A percentile compares a stretch with the other conserved stretches of the same genome.
Evolutionary conservation across 208 protist genomes (phyloP).

Genomic region (Leishmania tropica): DNA sequence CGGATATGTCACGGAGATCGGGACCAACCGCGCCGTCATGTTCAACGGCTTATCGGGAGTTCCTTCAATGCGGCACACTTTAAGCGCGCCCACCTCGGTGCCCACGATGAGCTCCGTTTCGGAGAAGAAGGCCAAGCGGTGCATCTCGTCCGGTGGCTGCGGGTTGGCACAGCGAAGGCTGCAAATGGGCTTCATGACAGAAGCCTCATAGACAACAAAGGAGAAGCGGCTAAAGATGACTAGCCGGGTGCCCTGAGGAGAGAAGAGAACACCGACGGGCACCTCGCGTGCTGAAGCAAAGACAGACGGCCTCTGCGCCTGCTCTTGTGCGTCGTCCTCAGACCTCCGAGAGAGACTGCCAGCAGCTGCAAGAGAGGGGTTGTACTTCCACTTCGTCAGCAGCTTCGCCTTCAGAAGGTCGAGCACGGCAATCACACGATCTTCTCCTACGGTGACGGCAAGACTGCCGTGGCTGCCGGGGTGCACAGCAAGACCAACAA

Average conservation of each 20-base stretch:
- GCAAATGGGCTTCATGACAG: conserved; percentile 37
- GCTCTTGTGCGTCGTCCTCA: conserved; percentile 8
- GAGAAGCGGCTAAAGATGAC: conserved; percentile 51
- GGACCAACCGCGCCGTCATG: neutral
- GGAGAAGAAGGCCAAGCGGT: conserved; percentile 39
- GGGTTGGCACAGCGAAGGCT: conserved; percentile 30
- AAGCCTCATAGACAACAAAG: conserved; percentile 54
- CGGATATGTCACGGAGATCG: conserved; percentile 28
- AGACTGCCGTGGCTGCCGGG: conserved; percentile 54
- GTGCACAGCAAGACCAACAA: conserved; percentile 54
- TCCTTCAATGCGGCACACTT: conserved; percentile 4
- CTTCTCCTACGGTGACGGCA: conserved; percentile 53
- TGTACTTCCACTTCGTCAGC: conserved; percentile 85
- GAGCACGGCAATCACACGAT: conserved; percentile 67
- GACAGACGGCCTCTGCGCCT: neutral
- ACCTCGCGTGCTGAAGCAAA: conserved; percentile 34
- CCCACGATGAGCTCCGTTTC: conserved; percentile 54
- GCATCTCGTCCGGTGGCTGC: conserved; percentile 58
- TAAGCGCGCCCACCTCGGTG: conserved; percentile 55
- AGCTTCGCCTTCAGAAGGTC: conserved; percentile 56
- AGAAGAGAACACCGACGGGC: conserved; percentile 58
- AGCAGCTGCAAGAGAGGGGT: conserved; percentile 10
- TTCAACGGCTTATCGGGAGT: neutral
- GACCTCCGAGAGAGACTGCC: neutral
- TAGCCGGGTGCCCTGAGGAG: conserved; percentile 40